A percentile compares a stretch with the other conserved stretches of the same genome.
Evolutionary conservation across 768 basidiomycete genomes (phyloP).

Genomic region (Sarcodon aspratus): DNA sequence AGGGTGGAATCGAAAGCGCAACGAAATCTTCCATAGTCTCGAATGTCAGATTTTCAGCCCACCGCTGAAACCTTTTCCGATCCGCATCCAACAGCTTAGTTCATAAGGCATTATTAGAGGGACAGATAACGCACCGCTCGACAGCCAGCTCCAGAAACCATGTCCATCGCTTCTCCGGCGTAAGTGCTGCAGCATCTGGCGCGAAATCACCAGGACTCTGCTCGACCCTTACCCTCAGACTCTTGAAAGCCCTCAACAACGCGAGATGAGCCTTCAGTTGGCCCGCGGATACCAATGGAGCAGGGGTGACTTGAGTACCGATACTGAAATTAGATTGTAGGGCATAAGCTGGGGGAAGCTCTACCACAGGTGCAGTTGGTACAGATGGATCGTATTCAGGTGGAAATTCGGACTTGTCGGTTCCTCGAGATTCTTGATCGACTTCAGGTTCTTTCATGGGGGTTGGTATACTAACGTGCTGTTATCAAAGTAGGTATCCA

Average conservation of each 20-base stretch:
- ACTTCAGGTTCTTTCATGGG: no score
- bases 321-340: neutral
- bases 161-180: constrained; percentile 19
- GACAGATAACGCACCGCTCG: constrained; percentile 18
- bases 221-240: constrained; percentile 18
- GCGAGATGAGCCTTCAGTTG: constrained; percentile 23
- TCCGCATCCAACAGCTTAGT: neutral
- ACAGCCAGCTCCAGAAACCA: constrained; percentile 30
- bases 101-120: neutral
- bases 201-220: constrained; percentile 14
- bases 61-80: neutral
- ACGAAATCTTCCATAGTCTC: constrained; percentile 11
- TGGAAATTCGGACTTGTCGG: no score
- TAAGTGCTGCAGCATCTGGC: constrained; percentile 12
- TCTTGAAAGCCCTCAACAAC: constrained; percentile 21
- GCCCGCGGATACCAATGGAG: constrained; percentile 7
- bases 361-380: no score
- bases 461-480: no score
- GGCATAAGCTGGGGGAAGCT: no score
- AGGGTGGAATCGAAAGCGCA: constrained; percentile 15
- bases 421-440: no score
- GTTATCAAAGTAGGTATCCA: no score
- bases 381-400: no score
- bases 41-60: neutral
- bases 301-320: neutral